Percentiles rank a stretch among this genome's conserved stretches.
These are phyloP conservation scores for Neurospora sp. DNA, from an alignment of 495 filamentous ascomycete species.

Conservation along the genomic window DNA sequence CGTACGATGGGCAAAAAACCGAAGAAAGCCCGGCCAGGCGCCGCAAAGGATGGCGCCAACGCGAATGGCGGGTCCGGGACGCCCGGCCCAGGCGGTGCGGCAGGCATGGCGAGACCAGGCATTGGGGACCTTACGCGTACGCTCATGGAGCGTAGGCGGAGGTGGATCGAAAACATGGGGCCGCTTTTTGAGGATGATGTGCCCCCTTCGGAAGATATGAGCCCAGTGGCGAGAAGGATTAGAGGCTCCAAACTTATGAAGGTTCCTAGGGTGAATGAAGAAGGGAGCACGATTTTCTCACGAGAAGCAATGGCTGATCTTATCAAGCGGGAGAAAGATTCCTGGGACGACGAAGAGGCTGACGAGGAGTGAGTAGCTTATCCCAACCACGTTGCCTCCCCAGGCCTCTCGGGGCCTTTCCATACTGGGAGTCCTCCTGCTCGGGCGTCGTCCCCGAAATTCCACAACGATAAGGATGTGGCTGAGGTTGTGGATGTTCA, in stretches of 20 bases:
- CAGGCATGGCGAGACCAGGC: conserved; percentile 59
- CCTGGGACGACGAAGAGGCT: conserved; percentile 65
- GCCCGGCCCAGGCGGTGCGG: conserved; percentile 37
- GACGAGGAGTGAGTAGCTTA: conserved; percentile 30
- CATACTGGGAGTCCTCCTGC: not conserved
- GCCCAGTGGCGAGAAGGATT: not conserved
- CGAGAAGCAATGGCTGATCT: conserved; percentile 37
- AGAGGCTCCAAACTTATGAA: conserved; percentile 18
- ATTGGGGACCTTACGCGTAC: conserved; percentile 85
- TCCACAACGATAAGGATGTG: not conserved
- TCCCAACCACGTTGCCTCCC: not conserved
- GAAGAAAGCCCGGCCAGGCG: conserved; percentile 74
- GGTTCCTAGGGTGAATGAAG: conserved; percentile 34
- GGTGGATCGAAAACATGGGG: conserved; percentile 82
- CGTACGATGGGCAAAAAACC: conserved; percentile 85
- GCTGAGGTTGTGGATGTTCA: not conserved
- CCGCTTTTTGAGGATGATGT: conserved; percentile 71
- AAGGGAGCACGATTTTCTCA: conserved; percentile 53
- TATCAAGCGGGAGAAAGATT: conserved; percentile 61
- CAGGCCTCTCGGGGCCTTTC: not conserved
- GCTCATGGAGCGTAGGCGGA: conserved; percentile 76
- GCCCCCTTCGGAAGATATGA: not conserved
- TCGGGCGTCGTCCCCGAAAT: not conserved
- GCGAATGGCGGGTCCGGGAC: conserved; percentile 43
- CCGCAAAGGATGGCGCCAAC: conserved; percentile 40